Base-by-base conservation (phyloP, 805 yeast genomes). In the Monosporozyma aerobia region DNA sequence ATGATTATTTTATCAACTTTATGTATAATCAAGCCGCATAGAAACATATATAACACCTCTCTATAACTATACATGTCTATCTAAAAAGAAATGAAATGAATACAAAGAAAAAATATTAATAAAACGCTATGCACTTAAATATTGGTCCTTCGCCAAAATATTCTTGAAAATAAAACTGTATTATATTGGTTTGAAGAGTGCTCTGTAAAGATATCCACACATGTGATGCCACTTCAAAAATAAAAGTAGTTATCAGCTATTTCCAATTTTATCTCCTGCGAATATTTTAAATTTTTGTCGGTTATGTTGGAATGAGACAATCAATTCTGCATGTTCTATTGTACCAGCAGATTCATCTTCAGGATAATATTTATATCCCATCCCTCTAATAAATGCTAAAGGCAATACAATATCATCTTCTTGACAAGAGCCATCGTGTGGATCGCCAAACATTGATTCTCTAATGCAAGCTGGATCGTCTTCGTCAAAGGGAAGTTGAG, bases 321-420 rank as follows among this genome's bases (percentile, higher is more conserved):
- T 56, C 2, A 62, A 48, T 23, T 60, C 55, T 2, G 57, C 64
- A 43, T 59, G 56, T n/a, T 51, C 54, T 7, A 48, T 47, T 4
- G 22, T 45, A 16, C 51, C 52, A 41, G 48, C 51, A 3, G 30
- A 41, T 25, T 50, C 47, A 51, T 58, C 54, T 8, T 44, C 52
- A 3, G 61, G 60, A n/a, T 55, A 35, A 40, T 53, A 61, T 13
- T 37, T 51, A 50, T 62, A 62, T 47, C 59, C 65, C 44, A 62
- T 47, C 1, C 66, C 66, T 13, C 43, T 37, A 11, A 61, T 58
- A 47, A 55, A 54, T 32, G 53, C 57, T 25, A 46, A 58, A 0
- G 65, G 63, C 10, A 61, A 48, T 10, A 48, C 16, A 14, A 61
- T 54, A 48, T 62, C 64, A 40, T 59, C 62, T 1, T 47, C 44